Conservation (phyloP, 768 basidiomycete genomes). For the Lentinula aciculospora region DNA sequence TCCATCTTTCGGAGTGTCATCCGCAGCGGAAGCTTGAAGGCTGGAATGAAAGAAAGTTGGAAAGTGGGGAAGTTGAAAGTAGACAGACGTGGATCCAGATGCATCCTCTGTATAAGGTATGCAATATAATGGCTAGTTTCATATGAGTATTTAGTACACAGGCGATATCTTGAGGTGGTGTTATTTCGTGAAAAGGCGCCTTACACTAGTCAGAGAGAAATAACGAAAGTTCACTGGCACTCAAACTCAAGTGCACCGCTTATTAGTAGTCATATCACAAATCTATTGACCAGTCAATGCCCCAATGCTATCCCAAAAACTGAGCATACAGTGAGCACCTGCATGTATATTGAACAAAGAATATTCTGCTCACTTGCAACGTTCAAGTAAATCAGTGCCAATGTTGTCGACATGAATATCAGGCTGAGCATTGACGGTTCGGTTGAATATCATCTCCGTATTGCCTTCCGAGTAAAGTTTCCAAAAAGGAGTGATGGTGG, state of each 20-base stretch:
- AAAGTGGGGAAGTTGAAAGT: too few relatives aligned
- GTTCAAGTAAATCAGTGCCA: slow-evolving; percentile 11
- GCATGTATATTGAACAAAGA: background rate
- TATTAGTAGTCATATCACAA: background rate
- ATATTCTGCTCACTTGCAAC: slow-evolving; percentile 16
- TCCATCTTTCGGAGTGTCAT: background rate
- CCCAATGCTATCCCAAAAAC: slow-evolving; percentile 9
- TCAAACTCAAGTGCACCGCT: too few relatives aligned
- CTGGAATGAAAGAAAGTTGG: background rate
- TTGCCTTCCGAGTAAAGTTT: background rate
- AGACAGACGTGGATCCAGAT: too few relatives aligned
- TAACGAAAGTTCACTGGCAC: too few relatives aligned
- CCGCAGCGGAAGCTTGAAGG: background rate
- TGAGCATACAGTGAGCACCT: background rate
- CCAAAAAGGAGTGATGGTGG: slow-evolving; percentile 17
- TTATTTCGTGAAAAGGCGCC: too few relatives aligned
- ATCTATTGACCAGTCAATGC: slow-evolving; percentile 4
- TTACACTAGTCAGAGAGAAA: too few relatives aligned
- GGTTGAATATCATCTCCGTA: slow-evolving; percentile 27
- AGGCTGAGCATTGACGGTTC: slow-evolving; percentile 7
- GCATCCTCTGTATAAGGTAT: too few relatives aligned
- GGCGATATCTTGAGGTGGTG: too few relatives aligned
- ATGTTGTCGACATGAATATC: slow-evolving; percentile 14
- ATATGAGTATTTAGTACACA: too few relatives aligned
- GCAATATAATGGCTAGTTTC: too few relatives aligned